Evolutionary conservation across 2,329 filamentous ascomycete species (phyloP).

Genomic region (Hymenoscyphus occultus): DNA sequence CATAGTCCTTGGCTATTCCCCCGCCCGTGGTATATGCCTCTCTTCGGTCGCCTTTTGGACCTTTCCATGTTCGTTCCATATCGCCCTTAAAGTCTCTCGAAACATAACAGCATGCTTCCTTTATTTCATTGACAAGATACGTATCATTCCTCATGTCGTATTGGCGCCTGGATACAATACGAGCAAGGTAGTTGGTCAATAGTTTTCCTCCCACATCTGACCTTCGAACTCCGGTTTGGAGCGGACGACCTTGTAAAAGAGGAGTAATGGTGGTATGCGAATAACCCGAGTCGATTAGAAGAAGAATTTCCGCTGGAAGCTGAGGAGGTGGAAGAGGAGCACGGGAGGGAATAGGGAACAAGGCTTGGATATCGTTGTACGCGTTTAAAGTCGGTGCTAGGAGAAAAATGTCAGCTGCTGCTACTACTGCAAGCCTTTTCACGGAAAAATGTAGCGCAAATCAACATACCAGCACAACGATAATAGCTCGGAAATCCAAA

Average conservation of each 20-base stretch:
- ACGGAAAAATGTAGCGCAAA: background rate
- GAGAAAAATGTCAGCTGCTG: background rate
- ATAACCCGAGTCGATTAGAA: constrained; percentile 88
- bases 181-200: constrained; percentile 87
- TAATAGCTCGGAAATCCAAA: constrained; percentile 89
- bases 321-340: constrained; percentile 40
- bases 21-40: constrained; percentile 45
- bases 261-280: constrained; percentile 91
- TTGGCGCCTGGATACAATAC: constrained; percentile 83
- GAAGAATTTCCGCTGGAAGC: constrained; percentile 72
- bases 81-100: constrained; percentile 72
- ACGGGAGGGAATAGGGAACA: constrained; percentile 61
- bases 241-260: constrained; percentile 72
- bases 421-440: background rate
- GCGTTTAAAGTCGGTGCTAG: constrained; percentile 73
- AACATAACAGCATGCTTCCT: constrained; percentile 84
- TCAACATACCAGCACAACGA: constrained; percentile 61
- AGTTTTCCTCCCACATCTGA: constrained; percentile 92
- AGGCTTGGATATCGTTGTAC: constrained; percentile 71
- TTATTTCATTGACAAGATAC: constrained; percentile 92
- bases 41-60: constrained; percentile 58
- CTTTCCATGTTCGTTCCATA: constrained; percentile 82
- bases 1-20: constrained; percentile 81
- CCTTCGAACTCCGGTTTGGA: constrained; percentile 78
- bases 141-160: constrained; percentile 96